Percentiles rank a stretch among this genome's conserved stretches.
phyloP scores from a whole-genome alignment of 805 yeast species.

The Cyberlindnera japonica region DNA sequence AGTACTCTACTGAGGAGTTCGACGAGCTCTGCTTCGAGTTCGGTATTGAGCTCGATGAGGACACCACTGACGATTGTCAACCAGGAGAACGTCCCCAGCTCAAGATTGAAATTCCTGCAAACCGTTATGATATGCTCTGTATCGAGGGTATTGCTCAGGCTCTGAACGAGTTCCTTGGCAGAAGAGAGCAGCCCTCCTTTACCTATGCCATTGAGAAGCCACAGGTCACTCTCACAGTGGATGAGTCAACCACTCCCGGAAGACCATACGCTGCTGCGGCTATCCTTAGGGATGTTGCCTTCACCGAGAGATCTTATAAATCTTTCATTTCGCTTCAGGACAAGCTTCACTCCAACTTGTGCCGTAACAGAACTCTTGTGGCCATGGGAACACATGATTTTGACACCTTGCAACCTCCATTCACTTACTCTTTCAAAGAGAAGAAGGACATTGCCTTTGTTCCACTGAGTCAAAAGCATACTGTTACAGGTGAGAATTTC shows the following conservation, averaged over 20 bases:
- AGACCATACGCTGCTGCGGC: constrained; percentile 97
- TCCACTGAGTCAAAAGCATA: constrained; percentile 69
- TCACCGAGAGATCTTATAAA: constrained; percentile 82
- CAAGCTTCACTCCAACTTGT: constrained; percentile 88
- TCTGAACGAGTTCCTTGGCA: constrained; percentile 83
- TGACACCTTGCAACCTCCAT: constrained; percentile 75
- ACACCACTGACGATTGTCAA: constrained; percentile 74
- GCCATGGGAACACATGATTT: constrained; percentile 98
- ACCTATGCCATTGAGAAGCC: constrained; percentile 60
- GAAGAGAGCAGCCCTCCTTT: constrained; percentile 60
- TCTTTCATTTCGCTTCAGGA: constrained; percentile 96
- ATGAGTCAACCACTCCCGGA: constrained; percentile 64
- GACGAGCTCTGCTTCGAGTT: constrained; percentile 97
- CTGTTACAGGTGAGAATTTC: constrained; percentile 70
- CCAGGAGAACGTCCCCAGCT: constrained; percentile 92
- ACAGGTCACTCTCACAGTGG: constrained; percentile 60
- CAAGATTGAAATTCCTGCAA: constrained; percentile 96
- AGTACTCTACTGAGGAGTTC: constrained; percentile 81
- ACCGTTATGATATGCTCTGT: constrained; percentile 97
- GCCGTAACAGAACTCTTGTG: constrained; percentile 95
- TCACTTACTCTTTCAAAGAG: constrained; percentile 79
- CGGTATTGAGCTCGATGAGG: constrained; percentile 97
- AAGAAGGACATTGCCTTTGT: constrained; percentile 73
- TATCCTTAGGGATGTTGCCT: constrained; percentile 76
- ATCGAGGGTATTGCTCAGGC: constrained; percentile 98